phyloP scores from a whole-genome alignment of 2,329 filamentous ascomycete genomes.

The Aureobasidium leucospermi region DNA sequence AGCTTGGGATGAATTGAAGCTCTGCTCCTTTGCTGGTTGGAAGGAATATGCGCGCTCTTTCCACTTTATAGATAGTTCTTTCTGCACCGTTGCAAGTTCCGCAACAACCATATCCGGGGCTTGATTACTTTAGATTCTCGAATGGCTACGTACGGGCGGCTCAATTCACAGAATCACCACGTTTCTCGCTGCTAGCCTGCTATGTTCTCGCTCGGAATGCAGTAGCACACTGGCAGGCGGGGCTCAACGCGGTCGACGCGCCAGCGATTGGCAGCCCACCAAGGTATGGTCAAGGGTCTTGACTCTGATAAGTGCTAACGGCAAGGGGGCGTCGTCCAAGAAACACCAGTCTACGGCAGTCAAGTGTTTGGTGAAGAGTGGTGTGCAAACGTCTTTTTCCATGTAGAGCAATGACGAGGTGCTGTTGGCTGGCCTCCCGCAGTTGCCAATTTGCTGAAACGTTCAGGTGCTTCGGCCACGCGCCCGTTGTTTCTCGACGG shows the following conservation, averaged over 20 bases:
- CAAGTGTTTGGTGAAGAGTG: not conserved
- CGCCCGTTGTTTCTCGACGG: conserved; percentile 13
- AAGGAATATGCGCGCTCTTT: conserved; percentile 5
- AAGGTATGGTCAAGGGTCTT: conserved; percentile 10
- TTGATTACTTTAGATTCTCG: conserved; percentile 8
- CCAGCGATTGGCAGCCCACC: not conserved
- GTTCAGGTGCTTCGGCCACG: conserved; percentile 13
- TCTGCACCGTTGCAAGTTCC: conserved; percentile 8
- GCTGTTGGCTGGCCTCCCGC: conserved; percentile 13
- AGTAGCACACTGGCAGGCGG: conserved; percentile 5
- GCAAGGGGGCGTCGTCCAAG: conserved; percentile 13
- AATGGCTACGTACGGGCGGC: conserved; percentile 7
- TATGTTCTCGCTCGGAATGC: conserved; percentile 9
- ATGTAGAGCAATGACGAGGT: conserved; percentile 8
- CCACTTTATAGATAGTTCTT: conserved; percentile 7
- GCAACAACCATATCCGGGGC: conserved; percentile 11
- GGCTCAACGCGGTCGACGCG: conserved; percentile 5
- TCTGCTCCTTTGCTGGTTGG: conserved; percentile 14
- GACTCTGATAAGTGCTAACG: not conserved
- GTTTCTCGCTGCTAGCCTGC: conserved; percentile 4
- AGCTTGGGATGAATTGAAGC: conserved; percentile 12
- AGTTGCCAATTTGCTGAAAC: conserved; percentile 14
- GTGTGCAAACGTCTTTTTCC: conserved; percentile 8
- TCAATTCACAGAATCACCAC: not conserved
- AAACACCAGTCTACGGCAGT: conserved; percentile 7